Percentiles rank a stretch among this genome's conserved stretches.
Conservation (phyloP, 2,329 filamentous ascomycete genomes). For the Fusarium kyushuense region DNA sequence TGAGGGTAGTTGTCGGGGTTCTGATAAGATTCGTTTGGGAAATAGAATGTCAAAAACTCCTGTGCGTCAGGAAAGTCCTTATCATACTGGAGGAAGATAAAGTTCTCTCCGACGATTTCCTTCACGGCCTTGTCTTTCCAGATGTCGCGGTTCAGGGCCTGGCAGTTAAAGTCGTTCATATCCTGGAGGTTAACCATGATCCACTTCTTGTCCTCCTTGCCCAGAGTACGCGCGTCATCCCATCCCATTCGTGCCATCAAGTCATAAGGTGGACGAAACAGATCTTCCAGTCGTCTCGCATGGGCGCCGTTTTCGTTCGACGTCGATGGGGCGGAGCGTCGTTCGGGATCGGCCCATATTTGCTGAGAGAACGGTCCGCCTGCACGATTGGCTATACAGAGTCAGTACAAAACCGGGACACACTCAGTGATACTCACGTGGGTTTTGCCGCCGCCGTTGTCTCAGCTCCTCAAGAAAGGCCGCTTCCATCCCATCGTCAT, state of each 20-base stretch:
- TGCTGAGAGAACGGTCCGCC: constrained; percentile 56
- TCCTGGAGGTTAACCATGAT: constrained; percentile 96
- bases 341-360: constrained; percentile 53
- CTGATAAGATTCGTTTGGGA: constrained; percentile 76
- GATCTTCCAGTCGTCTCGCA: constrained; percentile 83
- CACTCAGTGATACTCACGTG: constrained; percentile 45
- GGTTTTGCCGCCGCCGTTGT: constrained; percentile 53
- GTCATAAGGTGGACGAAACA: constrained; percentile 93
- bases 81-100: constrained; percentile 94
- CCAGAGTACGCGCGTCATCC: constrained; percentile 85
- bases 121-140: constrained; percentile 89
- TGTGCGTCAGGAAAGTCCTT: constrained; percentile 83
- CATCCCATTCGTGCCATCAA: constrained; percentile 84
- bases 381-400: constrained; percentile 33
- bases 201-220: constrained; percentile 93
- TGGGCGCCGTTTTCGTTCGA: constrained; percentile 69
- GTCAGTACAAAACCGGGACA: constrained; percentile 11
- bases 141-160: constrained; percentile 91
- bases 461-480: constrained; percentile 76
- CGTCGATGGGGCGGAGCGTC: constrained; percentile 38
- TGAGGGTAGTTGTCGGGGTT: constrained; percentile 93
- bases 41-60: constrained; percentile 92
- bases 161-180: constrained; percentile 92
- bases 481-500: constrained; percentile 65
- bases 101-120: constrained; percentile 88